Evolutionary conservation across 805 yeast genomes (phyloP), one percentile per base, ranked within the genome.

Genomic region (Ogataea methanolica): DNA sequence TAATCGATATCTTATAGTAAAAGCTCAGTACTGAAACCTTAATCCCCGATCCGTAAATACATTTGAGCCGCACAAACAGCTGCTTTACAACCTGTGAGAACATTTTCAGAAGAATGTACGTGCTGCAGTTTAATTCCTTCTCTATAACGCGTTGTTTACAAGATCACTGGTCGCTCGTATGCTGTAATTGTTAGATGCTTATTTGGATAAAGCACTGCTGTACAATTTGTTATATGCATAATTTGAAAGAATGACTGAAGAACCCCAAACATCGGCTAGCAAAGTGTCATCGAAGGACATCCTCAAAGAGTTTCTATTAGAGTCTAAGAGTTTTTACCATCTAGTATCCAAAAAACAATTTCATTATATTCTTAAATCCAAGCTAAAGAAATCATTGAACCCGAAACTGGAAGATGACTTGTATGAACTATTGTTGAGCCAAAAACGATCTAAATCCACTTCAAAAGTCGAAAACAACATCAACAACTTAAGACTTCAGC

Each of bases 291-390:
- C 64, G 1, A 56, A 56, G 29, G 63, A 59, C 4, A 48, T 65
- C 6, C 48, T 65, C 1, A 43, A 48, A 12, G 49, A 47, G 4
- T 65, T 56, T 49, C 41, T 65, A 6, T 45, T 50, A 5, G 52
- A 49, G 14, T 47, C 58, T 2, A 57, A 57, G 33, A 62, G 61
- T 2, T 40, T 65, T 21, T 42, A 35, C n/a, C 57, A 57, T 14
- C 49, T 57, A 4, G 31, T 64, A 0, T 50, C 65, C 1, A 52
- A 53, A 26, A 46, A 43, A n/a, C 48, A 50, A n/a, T 43, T 59
- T 36, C 52, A 51, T 12, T 47, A 54, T 5, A 43, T 58, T 2
- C 47, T 62, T 7, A 39, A 51, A 37, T 29, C 39, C 33, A 35
- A 51, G 23, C 39, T 48, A 38, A 41, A 44, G 36, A 22, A 46